Evolutionary conservation across 2,329 filamentous ascomycete genomes (phyloP), one percentile per base, ranked within the genome.

Genomic region (Cryphonectria japonica): DNA sequence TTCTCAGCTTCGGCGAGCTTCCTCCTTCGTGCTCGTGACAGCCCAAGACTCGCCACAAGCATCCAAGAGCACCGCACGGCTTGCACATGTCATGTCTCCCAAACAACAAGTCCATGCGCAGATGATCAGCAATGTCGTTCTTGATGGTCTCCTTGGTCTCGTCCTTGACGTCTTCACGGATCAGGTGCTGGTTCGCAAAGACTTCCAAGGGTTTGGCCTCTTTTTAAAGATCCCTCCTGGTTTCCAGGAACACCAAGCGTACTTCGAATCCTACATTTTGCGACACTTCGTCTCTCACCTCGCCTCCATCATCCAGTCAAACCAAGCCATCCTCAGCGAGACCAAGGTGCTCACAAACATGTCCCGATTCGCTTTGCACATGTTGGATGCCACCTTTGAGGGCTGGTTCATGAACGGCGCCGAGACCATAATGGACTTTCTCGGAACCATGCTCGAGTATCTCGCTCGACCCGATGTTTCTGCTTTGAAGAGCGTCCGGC

Each of bases 381-480:
- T 98, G 78, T 89, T 92, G 0, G 96, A 99, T 79, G 93, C 94
- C 7, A 91, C 97, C 16, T 98, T 96, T 75, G 96, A 98, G 80
- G 96, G 96, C 22, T 98, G 95, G 93, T 98, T 98, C 77, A 88
- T 98, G 73, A 92, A 96, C 74, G 95, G 95, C 1, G 93, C 93
- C 1, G 92, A 94, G 75, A 86, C 89, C 4, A 87, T 96, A 75
- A 86, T 98, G 43, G 95, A 98, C 76, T 97, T 98, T 76, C 88
- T 91, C 3, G 96, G 95, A 1, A 90, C 91, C 68, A 82, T 98
- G 8, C 82, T 99, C 8, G 96, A 99, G 78, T 95, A 97, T 76
- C 84, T 99, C 4, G 94, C 97, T 78, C 89, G 93, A 13, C 92
- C 95, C 0, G 93, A 97, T 19, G 85, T 99, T 50, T 88, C 93